Conservation (phyloP, 257 asterid species). For the Rauvolfia tetraphylla region DNA sequence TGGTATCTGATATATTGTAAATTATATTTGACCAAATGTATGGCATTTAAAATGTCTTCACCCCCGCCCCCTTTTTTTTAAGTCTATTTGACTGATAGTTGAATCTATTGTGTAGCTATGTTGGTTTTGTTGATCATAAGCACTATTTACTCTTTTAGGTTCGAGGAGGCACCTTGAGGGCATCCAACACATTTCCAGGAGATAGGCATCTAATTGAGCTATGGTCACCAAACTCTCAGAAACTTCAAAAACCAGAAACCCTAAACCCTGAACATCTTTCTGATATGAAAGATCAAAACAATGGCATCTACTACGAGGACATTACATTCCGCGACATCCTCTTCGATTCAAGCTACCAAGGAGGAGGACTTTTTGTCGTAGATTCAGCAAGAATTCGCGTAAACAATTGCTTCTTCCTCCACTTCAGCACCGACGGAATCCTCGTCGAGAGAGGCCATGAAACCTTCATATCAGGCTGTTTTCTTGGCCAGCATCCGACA, state of each 20-base stretch:
- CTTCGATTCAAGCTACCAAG: constrained; percentile 47
- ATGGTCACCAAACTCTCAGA: constrained; percentile 41
- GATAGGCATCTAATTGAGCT: constrained; percentile 52
- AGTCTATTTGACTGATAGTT: no score
- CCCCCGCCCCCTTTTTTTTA: no score
- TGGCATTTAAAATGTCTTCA: no score
- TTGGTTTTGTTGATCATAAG: no score
- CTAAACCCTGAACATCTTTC: not conserved
- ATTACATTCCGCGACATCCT: constrained; percentile 54
- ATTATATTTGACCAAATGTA: no score
- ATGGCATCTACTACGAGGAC: constrained; percentile 45
- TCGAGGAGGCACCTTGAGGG: constrained; percentile 49
- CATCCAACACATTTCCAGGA: constrained; percentile 49
- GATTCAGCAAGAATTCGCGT: constrained; percentile 51
- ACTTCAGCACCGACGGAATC: constrained; percentile 45
- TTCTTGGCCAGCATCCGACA: constrained; percentile 60
- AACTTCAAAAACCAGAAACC: not conserved
- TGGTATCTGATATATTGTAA: no score
- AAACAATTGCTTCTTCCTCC: constrained; percentile 43
- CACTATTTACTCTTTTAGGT: constrained; percentile 22
- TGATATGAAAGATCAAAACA: constrained; percentile 28
- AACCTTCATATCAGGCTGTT: constrained; percentile 41
- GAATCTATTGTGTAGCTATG: no score
- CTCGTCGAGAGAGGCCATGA: constrained; percentile 55
- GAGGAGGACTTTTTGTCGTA: constrained; percentile 45